Percentiles rank a stretch among this genome's conserved stretches.
phyloP scores from a whole-genome alignment of 106 monocot genomes.

The Ottelia alismoides region DNA sequence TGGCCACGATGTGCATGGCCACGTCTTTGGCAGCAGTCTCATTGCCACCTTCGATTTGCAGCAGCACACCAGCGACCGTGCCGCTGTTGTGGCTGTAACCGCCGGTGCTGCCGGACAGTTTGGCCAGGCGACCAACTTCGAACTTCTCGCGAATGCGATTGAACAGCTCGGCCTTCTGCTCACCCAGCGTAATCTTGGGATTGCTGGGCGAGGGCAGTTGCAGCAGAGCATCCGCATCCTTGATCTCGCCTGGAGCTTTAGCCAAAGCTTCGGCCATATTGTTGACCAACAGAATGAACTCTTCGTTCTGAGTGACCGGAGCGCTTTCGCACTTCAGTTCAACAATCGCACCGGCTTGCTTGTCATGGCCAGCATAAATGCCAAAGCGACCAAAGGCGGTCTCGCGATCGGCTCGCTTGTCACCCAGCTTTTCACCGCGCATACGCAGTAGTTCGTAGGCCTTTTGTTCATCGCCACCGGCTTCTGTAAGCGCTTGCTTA shows the following conservation, averaged over 20 bases:
- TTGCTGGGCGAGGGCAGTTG: too few relatives aligned
- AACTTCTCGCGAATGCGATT: too few relatives aligned
- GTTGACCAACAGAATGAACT: neutral
- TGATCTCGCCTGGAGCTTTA: neutral
- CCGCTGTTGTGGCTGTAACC: neutral
- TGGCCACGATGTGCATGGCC: neutral
- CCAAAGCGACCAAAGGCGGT: neutral
- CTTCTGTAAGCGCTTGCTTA: neutral
- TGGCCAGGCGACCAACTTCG: neutral
- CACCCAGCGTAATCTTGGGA: neutral
- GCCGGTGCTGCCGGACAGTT: neutral
- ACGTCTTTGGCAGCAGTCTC: neutral
- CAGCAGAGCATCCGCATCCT: neutral
- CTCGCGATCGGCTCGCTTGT: neutral
- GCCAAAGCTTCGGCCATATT: neutral
- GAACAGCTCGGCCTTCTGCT: neutral
- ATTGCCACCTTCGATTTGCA: neutral
- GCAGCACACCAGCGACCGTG: neutral
- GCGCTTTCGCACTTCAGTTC: neutral
- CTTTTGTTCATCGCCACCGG: neutral
- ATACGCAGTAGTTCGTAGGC: neutral
- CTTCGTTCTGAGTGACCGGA: neutral
- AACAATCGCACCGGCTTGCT: neutral
- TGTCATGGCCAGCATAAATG: neutral
- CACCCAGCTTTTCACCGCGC: neutral